phyloP scores from a whole-genome alignment of 306 rosid genomes.

The Dicorynia guianensis region DNA sequence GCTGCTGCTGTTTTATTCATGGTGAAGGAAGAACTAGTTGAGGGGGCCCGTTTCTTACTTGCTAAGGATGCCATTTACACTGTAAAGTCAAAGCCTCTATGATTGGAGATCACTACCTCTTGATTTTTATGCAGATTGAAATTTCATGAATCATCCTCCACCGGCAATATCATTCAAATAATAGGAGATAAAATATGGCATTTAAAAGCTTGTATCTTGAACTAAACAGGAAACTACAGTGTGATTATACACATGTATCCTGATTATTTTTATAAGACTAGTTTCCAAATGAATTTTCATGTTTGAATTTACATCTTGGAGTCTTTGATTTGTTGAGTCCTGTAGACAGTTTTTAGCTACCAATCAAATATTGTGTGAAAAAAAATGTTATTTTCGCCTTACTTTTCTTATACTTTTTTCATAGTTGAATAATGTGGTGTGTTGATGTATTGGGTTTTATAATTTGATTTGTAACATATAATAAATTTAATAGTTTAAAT shows the following conservation, averaged over 20 bases:
- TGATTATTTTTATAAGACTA: constrained; percentile 6
- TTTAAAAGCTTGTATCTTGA: constrained; percentile 19
- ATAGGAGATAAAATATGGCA: constrained; percentile 39
- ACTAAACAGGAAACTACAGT: background rate
- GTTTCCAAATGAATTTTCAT: constrained; percentile 10
- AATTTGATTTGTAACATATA: too few species aligned
- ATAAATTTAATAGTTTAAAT: too few species aligned
- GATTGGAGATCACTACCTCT: constrained; percentile 39
- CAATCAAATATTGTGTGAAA: too few species aligned
- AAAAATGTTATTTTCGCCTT: too few species aligned
- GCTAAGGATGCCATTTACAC: constrained; percentile 47
- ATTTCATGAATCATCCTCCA: constrained; percentile 37
- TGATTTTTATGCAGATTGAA: constrained; percentile 25
- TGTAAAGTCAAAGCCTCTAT: constrained; percentile 57
- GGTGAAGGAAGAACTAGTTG: constrained; percentile 94
- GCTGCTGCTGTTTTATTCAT: constrained; percentile 97
- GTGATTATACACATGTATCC: background rate
- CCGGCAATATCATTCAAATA: constrained; percentile 35
- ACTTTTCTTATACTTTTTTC: too few species aligned
- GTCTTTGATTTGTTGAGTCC: background rate
- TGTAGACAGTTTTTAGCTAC: too few species aligned
- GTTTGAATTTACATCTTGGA: background rate
- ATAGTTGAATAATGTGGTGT: too few species aligned
- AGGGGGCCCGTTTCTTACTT: constrained; percentile 66
- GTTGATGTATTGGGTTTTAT: too few species aligned